These are phyloP conservation scores for Cadophora malorum DNA, from an alignment of 2,329 filamentous ascomycete genomes.

Conservation along the genomic window DNA sequence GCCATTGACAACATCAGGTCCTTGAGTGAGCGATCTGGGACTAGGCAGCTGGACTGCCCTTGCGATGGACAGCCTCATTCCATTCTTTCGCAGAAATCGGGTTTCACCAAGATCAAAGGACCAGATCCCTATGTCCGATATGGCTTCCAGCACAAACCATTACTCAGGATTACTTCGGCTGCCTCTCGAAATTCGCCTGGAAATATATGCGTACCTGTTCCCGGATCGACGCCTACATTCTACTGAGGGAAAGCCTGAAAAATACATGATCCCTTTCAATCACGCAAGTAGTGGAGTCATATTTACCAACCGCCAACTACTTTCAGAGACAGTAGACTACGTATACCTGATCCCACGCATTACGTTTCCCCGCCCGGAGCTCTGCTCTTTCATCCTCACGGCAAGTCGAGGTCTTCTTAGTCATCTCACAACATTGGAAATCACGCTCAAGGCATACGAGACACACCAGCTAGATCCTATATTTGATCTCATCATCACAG, in stretches of 20 bases:
- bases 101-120: neutral
- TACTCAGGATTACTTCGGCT: neutral
- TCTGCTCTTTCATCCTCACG: neutral
- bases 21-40: neutral
- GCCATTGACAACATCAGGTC: too few species aligned
- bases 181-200: slow-evolving; percentile 3
- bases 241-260: neutral
- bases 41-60: neutral
- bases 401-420: neutral
- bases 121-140: neutral
- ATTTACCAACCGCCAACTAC: neutral
- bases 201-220: neutral
- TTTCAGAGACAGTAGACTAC: neutral
- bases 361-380: neutral
- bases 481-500: neutral
- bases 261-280: neutral
- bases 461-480: neutral
- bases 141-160: neutral
- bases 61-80: neutral
- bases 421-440: neutral
- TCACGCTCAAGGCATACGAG: neutral
- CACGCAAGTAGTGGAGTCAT: neutral
- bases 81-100: neutral
- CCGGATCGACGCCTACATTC: neutral
- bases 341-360: neutral